Evolutionary conservation across 192 early-diverging fungal species (phyloP).

Genomic region (Backusella psychrophila): DNA sequence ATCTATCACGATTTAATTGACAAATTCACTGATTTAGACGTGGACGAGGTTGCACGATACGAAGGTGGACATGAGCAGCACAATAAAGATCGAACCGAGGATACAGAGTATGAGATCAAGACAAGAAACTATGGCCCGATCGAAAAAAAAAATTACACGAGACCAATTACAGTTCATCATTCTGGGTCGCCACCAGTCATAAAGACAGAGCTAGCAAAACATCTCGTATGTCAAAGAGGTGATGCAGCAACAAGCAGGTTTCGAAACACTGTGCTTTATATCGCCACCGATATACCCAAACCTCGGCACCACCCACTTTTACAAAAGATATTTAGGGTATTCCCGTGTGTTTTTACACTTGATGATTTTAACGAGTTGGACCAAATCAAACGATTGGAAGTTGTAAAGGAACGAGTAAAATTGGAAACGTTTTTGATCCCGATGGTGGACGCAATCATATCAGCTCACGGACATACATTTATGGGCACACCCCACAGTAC

Average conservation of each 20-base stretch:
- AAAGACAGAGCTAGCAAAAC: not conserved
- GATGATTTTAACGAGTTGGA: slow-evolving; percentile 49
- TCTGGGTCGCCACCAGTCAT: not conserved
- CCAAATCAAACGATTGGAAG: slow-evolving; percentile 24
- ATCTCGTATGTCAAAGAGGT: not conserved
- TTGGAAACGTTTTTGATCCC: slow-evolving; percentile 49
- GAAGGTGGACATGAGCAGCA: slow-evolving; percentile 23
- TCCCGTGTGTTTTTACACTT: slow-evolving; percentile 49
- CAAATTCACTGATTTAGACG: slow-evolving; percentile 35
- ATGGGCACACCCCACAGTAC: slow-evolving; percentile 49
- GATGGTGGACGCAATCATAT: slow-evolving; percentile 55
- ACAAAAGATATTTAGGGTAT: slow-evolving; percentile 42
- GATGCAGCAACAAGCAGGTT: slow-evolving; percentile 1
- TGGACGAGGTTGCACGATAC: slow-evolving; percentile 28
- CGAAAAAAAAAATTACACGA: not conserved
- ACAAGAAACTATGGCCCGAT: slow-evolving; percentile 5
- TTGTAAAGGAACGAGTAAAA: slow-evolving; percentile 41
- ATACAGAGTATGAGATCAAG: slow-evolving; percentile 37
- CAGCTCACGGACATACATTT: slow-evolving; percentile 50
- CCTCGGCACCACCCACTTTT: slow-evolving; percentile 48
- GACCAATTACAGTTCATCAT: slow-evolving; percentile 27
- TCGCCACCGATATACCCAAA: slow-evolving; percentile 49
- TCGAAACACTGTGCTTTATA: slow-evolving; percentile 43
- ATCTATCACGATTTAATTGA: slow-evolving; percentile 45
- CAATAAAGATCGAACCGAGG: slow-evolving; percentile 30